Base-by-base conservation (phyloP, 2,329 filamentous ascomycete species). In the Penicillium sp. region DNA sequence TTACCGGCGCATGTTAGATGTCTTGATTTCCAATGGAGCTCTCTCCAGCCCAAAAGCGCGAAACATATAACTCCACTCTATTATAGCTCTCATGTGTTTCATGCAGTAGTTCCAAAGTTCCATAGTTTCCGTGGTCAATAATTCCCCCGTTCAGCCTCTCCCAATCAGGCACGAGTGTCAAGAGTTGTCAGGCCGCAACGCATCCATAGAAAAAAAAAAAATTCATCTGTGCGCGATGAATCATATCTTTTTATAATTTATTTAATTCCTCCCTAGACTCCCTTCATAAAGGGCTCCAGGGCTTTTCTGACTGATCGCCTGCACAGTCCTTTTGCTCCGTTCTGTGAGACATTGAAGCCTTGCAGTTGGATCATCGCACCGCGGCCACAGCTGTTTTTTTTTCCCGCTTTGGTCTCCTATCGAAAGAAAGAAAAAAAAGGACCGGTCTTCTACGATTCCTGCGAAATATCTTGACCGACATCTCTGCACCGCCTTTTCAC, bases 131-230 rank as follows among this genome's bases (percentile, higher is more conserved):
- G n/a, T 42, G 13, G 14, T 28, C 39, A 4, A 42, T n/a, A n/a
- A n/a, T n/a, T 27, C 22, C 39, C 38, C n/a, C 46, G 46, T 51
- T 36, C 47, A 46, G 47, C 28, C 44, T 56, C 35, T 38, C n/a
- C 56, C 54, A 57, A 62, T 63, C 58, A 63, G 58, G 60, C 60
- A 63, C 55, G 48, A 55, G 48, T 50, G 11, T 14, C 11, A 30
- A 27, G 28, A 30, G 28, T 9, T 47, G 56, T 63, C 61, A 62
- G 61, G 59, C 61, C 60, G 61, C 57, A 62, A 62, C 58, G 56
- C 61, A 61, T 51, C 50, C 1, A 8, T 4, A 36, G 10, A 36
- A 40, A 40, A 41, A 24, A 27, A 25, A 25, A 40, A 46, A 43
- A 57, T 51, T 52, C 51, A 61, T 60, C 57, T 61, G 57, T 61